These are phyloP conservation scores for Babesia microti DNA, from an alignment of 169 alveolate species.

Conservation along the genomic window DNA sequence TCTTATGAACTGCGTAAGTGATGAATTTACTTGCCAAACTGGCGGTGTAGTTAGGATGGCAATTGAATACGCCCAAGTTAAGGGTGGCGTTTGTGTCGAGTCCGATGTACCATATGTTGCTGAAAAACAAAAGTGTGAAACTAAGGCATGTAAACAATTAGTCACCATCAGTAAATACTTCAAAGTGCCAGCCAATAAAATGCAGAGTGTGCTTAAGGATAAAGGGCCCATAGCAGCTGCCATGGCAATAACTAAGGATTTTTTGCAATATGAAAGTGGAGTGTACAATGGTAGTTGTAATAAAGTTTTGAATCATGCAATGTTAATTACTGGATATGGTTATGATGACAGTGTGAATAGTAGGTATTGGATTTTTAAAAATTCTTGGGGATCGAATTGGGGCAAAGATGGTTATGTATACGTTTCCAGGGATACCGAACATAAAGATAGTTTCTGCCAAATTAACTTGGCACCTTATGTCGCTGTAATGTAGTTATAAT, in stretches of 20 bases:
- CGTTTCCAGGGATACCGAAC: too few species aligned
- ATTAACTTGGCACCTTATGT: too few species aligned
- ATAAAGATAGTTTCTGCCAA: too few species aligned
- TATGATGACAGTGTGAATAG: conserved; percentile 8
- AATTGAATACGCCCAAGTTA: conserved; percentile 46
- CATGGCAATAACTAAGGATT: conserved; percentile 67
- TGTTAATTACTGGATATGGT: conserved; percentile 65
- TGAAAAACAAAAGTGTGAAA: conserved; percentile 21
- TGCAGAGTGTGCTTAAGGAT: too few species aligned
- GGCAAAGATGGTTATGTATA: conserved; percentile 64
- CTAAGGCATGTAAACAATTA: conserved; percentile 12
- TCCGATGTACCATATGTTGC: conserved; percentile 60
- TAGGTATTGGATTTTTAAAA: conserved; percentile 59
- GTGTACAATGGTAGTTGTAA: conserved; percentile 49
- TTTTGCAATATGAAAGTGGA: conserved; percentile 66
- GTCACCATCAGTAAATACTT: conserved; percentile 6
- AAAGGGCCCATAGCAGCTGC: conserved; percentile 73
- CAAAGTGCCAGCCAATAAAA: too few species aligned
- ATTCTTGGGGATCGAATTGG: conserved; percentile 71
- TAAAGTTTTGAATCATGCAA: conserved; percentile 51
- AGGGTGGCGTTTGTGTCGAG: conserved; percentile 50
- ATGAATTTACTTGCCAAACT: conserved; percentile 48
- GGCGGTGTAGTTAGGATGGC: conserved; percentile 73
- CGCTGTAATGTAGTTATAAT: too few species aligned
- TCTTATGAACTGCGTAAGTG: conserved; percentile 70